Percentiles rank a stretch among this genome's conserved stretches.
Evolutionary conservation across 1,284 basidiomycete species (phyloP).

Genomic region (Leccinum griseonigrum): DNA sequence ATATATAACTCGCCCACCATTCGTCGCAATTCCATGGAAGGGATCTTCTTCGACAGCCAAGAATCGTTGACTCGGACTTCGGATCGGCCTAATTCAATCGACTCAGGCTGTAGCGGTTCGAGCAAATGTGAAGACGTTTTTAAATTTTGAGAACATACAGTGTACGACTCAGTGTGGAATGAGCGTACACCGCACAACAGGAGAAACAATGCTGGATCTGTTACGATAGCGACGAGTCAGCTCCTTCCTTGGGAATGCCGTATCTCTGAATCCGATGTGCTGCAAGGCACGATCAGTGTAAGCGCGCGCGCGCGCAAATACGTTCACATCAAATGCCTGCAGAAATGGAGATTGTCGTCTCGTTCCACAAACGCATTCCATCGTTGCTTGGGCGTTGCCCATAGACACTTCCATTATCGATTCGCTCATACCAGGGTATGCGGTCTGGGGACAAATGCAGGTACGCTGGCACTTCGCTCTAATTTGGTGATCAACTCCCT

Average conservation of each 20-base stretch:
- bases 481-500: background rate
- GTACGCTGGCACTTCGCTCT: conserved; percentile 36
- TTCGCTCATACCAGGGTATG: conserved; percentile 65
- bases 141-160: too few relatives aligned
- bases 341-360: conserved; percentile 66
- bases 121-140: too few relatives aligned
- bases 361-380: conserved; percentile 53
- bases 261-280: conserved; percentile 50
- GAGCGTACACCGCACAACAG: conserved; percentile 18
- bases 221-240: conserved; percentile 55
- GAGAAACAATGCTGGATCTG: conserved; percentile 75
- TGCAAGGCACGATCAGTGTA: conserved; percentile 74
- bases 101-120: too few relatives aligned
- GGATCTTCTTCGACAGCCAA: too few relatives aligned
- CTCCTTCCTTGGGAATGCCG: conserved; percentile 62
- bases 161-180: too few relatives aligned
- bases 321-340: conserved; percentile 74
- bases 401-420: conserved; percentile 71
- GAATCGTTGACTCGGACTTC: too few relatives aligned
- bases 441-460: conserved; percentile 72
- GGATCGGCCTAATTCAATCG: too few relatives aligned
- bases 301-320: conserved; percentile 46
- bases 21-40: too few relatives aligned
- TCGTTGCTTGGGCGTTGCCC: conserved; percentile 55
- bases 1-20: too few relatives aligned